A percentile compares a stretch with the other conserved stretches of the same genome.
phyloP scores from a whole-genome alignment of 352 stramenopile species.

The Phytophthora aleatoria region DNA sequence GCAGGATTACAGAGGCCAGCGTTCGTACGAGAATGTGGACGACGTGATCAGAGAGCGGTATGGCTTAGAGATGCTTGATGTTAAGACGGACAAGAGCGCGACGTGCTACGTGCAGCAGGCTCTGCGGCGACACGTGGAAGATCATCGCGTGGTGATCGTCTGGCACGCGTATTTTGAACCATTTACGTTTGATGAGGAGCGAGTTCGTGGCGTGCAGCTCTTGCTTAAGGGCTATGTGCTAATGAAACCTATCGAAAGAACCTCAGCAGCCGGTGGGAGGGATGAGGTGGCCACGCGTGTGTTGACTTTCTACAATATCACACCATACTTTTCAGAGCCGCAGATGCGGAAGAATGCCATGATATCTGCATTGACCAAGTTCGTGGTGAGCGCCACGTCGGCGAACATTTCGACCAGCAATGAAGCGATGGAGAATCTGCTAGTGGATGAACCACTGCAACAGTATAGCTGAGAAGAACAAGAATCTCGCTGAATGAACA shows the following conservation, averaged over 20 bases:
- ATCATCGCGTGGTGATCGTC: constrained; percentile 55
- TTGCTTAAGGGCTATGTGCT: constrained; percentile 20
- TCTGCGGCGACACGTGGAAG: constrained; percentile 49
- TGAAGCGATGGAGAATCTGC: constrained; percentile 52
- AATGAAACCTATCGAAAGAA: constrained; percentile 5
- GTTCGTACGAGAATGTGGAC: constrained; percentile 18
- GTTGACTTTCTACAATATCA: constrained; percentile 51
- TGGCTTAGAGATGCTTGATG: constrained; percentile 52
- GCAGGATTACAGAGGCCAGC: constrained; percentile 28
- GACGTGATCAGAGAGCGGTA: constrained; percentile 55
- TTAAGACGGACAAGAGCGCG: constrained; percentile 42
- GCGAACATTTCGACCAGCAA: constrained; percentile 42
- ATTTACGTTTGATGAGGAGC: constrained; percentile 46
- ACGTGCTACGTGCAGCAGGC: constrained; percentile 58
- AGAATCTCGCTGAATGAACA: no score
- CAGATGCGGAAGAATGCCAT: constrained; percentile 25
- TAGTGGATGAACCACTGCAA: constrained; percentile 17
- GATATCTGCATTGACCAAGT: constrained; percentile 42
- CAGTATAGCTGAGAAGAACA: background rate
- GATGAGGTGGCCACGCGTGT: constrained; percentile 13
- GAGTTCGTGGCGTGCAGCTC: constrained; percentile 29
- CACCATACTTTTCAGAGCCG: constrained; percentile 41
- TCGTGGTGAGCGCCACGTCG: constrained; percentile 41
- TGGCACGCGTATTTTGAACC: constrained; percentile 57
- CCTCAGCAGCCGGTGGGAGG: background rate